Conservation (phyloP, 179 eudicot species). For the Heliamphora pulchella region DNA sequence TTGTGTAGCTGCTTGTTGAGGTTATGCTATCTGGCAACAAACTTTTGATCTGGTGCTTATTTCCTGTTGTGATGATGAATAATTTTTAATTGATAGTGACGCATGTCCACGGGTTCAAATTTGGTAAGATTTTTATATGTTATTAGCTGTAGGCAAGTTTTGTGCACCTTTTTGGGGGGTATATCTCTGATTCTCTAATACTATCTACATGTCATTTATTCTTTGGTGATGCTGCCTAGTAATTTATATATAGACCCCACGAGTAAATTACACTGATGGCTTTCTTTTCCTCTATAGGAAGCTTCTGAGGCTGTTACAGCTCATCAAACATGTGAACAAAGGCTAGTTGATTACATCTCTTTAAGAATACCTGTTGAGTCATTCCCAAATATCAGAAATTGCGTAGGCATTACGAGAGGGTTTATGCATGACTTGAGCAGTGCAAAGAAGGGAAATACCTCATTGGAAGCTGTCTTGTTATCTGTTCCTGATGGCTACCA, state of each 20-base stretch:
- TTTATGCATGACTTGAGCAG: constrained; percentile 33
- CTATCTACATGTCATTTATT: neutral
- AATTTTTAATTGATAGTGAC: neutral
- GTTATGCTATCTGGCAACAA: neutral
- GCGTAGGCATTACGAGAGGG: constrained; percentile 64
- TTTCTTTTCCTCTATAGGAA: constrained; percentile 38
- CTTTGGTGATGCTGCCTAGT: neutral
- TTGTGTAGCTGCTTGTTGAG: neutral
- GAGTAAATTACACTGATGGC: constrained; percentile 9
- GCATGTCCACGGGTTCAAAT: neutral
- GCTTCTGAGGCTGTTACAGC: constrained; percentile 32
- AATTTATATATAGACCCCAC: neutral
- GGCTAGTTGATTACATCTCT: constrained; percentile 52
- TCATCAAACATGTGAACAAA: constrained; percentile 30
- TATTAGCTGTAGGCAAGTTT: no score
- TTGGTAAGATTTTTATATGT: no score
- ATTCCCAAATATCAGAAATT: constrained; percentile 44
- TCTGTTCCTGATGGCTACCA: constrained; percentile 63
- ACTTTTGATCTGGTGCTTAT: neutral
- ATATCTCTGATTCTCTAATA: neutral
- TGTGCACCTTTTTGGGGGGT: no score
- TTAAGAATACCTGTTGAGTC: constrained; percentile 74
- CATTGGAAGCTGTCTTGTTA: constrained; percentile 61
- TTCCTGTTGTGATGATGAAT: neutral
- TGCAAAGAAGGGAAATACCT: constrained; percentile 28